Base-by-base conservation (phyloP, 148 eudicot species). In the Beta vulgaris region DNA sequence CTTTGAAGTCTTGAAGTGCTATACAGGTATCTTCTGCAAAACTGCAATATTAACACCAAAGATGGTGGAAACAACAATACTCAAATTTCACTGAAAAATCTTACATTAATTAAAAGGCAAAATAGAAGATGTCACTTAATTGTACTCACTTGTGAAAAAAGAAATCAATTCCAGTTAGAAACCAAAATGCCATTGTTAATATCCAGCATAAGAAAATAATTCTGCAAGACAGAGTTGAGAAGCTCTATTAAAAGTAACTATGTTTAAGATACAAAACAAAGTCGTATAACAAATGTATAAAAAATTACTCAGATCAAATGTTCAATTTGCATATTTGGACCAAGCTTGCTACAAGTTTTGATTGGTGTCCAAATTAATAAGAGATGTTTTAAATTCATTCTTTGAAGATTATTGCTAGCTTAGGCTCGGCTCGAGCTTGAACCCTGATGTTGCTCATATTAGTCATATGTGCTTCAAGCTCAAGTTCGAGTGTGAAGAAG, bases 1-100 rank as follows among this genome's bases (percentile, higher is more conserved):
- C 75, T 44, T 77, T 78, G 65, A 84, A 90, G 29, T 85, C 82
- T 74, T 85, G 70, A 14, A 90, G 85, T 72, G 92, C 89, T 74
- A 83, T 69, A 55, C 95, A 90, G 7, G 95, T 88, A 77, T 90
- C 95, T 23, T 77, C 83, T 72, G 88, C 90, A 87, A 91, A 87
- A 76, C 97, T 92, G 92, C 82, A 83, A 76, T 70, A 74, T 82
- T 73, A 71, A 75, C 75, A 77, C 65, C 65, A 74, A 78, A 62
- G 81, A 77, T 48, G 60, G 77, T 39, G 61, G 70, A 43, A 14
- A 73, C 39, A 53, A 12, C 7, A 75, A 35, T 61, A 25, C 70
- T 73, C 36, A 35, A 62, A 31, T 3, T 58, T 34, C 12, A 19
- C n/a, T 26, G 53, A n/a, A 21, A 6, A 34, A 35, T 16, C 25